These are phyloP conservation scores for Zoysia matrella DNA, from an alignment of 202 grass and related monocot species.

Conservation along the genomic window DNA sequence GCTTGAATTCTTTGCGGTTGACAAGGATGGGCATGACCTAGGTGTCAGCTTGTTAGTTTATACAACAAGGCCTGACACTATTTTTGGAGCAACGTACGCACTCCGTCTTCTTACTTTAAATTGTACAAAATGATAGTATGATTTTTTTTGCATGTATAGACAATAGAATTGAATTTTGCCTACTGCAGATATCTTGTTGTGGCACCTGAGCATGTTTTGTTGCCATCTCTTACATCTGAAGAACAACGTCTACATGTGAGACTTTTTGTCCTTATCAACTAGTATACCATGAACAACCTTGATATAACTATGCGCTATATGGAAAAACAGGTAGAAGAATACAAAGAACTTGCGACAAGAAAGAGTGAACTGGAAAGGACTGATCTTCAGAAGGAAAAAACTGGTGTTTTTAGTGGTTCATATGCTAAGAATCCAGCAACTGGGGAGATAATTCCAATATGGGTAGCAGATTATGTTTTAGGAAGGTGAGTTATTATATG, in stretches of 20 bases:
- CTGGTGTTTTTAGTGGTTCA: slow-evolving; percentile 93
- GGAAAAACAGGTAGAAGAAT: slow-evolving; percentile 75
- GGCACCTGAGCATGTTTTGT: slow-evolving; percentile 78
- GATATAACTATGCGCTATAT: slow-evolving; percentile 35
- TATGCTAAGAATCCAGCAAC: slow-evolving; percentile 95
- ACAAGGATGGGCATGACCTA: slow-evolving; percentile 53
- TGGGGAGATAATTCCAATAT: slow-evolving; percentile 90
- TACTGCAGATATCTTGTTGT: slow-evolving; percentile 88
- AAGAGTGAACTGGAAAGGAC: slow-evolving; percentile 99
- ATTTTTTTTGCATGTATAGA: slow-evolving; percentile 35
- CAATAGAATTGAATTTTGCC: slow-evolving; percentile 16
- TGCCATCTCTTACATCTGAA: slow-evolving; percentile 72
- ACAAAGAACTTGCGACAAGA: slow-evolving; percentile 69
- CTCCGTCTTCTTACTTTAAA: slow-evolving; percentile 16
- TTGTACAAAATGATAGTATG: neutral
- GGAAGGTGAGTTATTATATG: slow-evolving; percentile 77
- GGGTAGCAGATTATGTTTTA: slow-evolving; percentile 98
- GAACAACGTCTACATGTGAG: slow-evolving; percentile 66
- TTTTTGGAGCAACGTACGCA: slow-evolving; percentile 93
- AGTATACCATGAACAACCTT: slow-evolving; percentile 2
- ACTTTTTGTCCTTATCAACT: slow-evolving; percentile 37
- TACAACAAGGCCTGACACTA: slow-evolving; percentile 92
- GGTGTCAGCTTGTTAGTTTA: slow-evolving; percentile 67
- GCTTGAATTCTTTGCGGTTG: slow-evolving; percentile 71
- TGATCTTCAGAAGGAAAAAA: slow-evolving; percentile 98